A percentile compares a stretch with the other conserved stretches of the same genome.
phyloP scores from a whole-genome alignment of 208 protist genomes.

The Leishmania mexicana region DNA sequence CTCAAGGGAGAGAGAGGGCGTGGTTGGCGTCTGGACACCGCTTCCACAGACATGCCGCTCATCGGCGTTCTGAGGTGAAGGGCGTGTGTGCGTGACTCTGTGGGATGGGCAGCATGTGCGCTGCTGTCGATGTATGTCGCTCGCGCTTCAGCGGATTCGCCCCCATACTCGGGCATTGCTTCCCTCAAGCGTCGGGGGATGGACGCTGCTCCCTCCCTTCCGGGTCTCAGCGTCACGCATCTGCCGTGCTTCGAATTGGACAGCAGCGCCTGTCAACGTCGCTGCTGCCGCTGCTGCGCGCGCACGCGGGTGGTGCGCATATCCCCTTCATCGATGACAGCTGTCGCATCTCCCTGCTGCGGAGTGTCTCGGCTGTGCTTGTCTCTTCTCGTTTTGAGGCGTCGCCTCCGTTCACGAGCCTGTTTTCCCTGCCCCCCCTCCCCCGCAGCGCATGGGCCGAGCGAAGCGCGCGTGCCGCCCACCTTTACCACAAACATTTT shows the following conservation, averaged over 20 bases:
- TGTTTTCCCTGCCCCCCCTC: background rate
- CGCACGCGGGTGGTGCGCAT: background rate
- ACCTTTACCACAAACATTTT: too few species aligned
- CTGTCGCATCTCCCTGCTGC: background rate
- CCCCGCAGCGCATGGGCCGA: background rate
- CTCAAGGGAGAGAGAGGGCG: background rate
- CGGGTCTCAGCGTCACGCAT: background rate
- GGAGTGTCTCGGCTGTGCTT: background rate
- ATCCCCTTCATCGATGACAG: background rate
- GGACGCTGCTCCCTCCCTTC: background rate
- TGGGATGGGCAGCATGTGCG: background rate
- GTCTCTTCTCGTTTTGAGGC: background rate
- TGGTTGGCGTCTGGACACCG: background rate
- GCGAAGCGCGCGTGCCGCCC: background rate
- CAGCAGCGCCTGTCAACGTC: background rate
- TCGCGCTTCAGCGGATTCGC: background rate
- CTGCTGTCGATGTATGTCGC: background rate
- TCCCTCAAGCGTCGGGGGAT: background rate
- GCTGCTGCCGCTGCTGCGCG: background rate
- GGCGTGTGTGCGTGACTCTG: background rate
- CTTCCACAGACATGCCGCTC: background rate
- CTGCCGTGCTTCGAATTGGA: background rate
- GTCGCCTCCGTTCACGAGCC: background rate
- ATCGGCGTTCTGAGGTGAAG: background rate
- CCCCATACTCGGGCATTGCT: background rate